Evolutionary conservation across 768 basidiomycete species (phyloP).

Genomic region (Paxillus rubicundulus): DNA sequence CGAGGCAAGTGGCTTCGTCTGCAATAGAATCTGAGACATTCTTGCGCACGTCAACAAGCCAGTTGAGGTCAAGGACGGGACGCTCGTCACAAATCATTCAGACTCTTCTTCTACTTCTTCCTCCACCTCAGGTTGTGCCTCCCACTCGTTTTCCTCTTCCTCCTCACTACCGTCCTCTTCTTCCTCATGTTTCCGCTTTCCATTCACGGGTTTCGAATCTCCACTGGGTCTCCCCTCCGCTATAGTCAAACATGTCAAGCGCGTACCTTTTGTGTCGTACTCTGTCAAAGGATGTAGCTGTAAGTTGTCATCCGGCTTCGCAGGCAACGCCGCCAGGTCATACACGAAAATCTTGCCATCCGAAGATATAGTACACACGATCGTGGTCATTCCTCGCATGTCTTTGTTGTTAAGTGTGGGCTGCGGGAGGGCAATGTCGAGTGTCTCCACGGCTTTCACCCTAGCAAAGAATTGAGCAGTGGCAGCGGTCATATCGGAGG

Average conservation of each 20-base stretch:
- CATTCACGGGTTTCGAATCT: slow-evolving; percentile 14
- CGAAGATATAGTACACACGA: slow-evolving; percentile 79
- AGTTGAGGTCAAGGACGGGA: too few relatives aligned
- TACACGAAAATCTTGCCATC: slow-evolving; percentile 84
- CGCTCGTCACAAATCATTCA: slow-evolving; percentile 9
- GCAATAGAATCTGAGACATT: too few relatives aligned
- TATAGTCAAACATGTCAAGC: slow-evolving; percentile 72
- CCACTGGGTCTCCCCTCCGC: slow-evolving; percentile 47
- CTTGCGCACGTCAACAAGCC: too few relatives aligned
- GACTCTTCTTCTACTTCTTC: slow-evolving; percentile 21
- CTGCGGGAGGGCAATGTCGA: slow-evolving; percentile 56
- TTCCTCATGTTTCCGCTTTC: slow-evolving; percentile 38
- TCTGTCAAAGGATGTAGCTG: slow-evolving; percentile 55
- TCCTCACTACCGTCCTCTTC: slow-evolving; percentile 33
- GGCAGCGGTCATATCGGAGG: background rate
- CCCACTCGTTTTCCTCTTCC: slow-evolving; percentile 34
- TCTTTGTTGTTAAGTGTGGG: slow-evolving; percentile 11
- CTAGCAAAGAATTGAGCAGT: slow-evolving; percentile 37
- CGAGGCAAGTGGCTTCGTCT: too few relatives aligned
- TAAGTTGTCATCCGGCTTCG: slow-evolving; percentile 15
- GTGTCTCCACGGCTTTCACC: slow-evolving; percentile 76
- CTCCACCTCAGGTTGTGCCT: slow-evolving; percentile 13
- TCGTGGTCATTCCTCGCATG: slow-evolving; percentile 46
- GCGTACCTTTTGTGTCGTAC: slow-evolving; percentile 84
- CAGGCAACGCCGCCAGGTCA: slow-evolving; percentile 57